Evolutionary conservation across 2,329 filamentous ascomycete genomes (phyloP), one percentile per base, ranked within the genome.

Genomic region (Sporothrix luriei): DNA sequence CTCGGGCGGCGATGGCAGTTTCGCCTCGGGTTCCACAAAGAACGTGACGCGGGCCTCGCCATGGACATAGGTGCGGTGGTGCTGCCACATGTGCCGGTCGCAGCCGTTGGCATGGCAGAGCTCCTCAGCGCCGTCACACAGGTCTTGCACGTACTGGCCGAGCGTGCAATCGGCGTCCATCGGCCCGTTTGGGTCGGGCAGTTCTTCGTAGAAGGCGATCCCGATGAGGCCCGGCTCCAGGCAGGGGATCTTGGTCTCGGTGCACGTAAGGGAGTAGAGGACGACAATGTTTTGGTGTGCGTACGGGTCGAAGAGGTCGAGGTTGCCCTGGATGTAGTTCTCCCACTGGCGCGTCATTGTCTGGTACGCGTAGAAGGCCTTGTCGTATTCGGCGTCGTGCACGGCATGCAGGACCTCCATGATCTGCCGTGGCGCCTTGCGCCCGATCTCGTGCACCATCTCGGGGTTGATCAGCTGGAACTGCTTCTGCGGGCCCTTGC

Each of bases 261-360:
- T 97, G 77, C 94, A 98, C 66, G 97, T 94, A 29, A 95, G 88
- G 19, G 94, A 98, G 79, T 96, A 96, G 10, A 99, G 82, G 1
- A 98, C 92, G 13, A 96, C 93, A 71, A 99, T 97, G 76, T 95
- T 97, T 76, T 99, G 95, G 76, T 99, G 96, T 0, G 93, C 91
- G 76, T 93, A 95, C 0, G 96, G 95, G 76, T 99, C 93, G 75
- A 97, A 99, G 1, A 98, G 84, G 76, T 96, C 91, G 43, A 91
- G 83, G 74, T 95, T 96, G 16, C 92, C 93, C 66, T 94, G 89
- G 26, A 97, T 90, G 75, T 97, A 97, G 38, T 92, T 92, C 77
- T 99, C 95, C 95, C 95, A 99, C 74, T 97, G 94, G 40, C 92
- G 88, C 69, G 93, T 97, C 77, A 98, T 94, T 0, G 93, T 97